Conservation (phyloP, 345 rosid species). For the Citrus unshiu region DNA sequence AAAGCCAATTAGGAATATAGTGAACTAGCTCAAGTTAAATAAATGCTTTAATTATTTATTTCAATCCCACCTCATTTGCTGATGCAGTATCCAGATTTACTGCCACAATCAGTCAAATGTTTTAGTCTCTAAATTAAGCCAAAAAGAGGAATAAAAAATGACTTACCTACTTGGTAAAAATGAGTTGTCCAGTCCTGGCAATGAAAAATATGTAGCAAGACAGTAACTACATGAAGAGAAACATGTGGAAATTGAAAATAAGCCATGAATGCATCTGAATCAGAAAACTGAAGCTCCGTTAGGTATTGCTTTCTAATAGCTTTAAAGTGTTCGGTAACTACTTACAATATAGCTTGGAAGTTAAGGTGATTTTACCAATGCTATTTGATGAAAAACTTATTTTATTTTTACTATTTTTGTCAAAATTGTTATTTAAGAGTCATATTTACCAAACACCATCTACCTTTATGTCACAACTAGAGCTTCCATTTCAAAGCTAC, state of each 20-base stretch:
- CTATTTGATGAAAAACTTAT: no score
- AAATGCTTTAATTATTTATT: not conserved
- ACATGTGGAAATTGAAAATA: not conserved
- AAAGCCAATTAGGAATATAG: not conserved
- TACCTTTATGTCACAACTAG: no score
- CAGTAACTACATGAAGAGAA: not conserved
- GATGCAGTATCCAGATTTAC: conserved; percentile 12
- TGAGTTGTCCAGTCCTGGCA: not conserved
- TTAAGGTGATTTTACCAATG: no score
- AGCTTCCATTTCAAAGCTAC: no score
- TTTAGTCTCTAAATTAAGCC: not conserved
- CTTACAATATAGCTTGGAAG: no score
- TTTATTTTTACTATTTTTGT: no score
- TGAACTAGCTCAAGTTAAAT: not conserved
- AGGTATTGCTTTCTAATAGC: no score
- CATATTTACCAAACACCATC: no score
- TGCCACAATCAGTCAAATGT: conserved; percentile 17
- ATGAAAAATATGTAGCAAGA: not conserved
- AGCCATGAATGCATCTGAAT: not conserved
- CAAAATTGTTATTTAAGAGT: no score
- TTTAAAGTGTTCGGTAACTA: no score
- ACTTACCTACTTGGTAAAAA: not conserved
- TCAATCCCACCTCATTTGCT: conserved; percentile 17
- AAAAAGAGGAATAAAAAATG: not conserved
- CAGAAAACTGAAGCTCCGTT: not conserved